Percentiles rank a stretch among this genome's conserved stretches.
Conservation (phyloP, 345 rosid species). For the Litchi chinensis region DNA sequence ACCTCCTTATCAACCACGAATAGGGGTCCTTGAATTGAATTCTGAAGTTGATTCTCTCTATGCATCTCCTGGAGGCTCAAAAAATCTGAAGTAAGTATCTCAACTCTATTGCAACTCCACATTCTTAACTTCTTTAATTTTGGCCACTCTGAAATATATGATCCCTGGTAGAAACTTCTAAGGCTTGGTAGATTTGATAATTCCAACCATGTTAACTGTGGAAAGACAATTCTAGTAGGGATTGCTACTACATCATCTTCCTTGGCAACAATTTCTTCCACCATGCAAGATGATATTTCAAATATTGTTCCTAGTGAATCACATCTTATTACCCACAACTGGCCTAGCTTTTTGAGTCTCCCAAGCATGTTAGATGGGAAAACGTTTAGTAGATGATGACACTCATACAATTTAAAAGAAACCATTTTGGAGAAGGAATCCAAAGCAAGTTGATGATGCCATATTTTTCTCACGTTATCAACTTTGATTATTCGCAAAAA, state of each 20-base stretch:
- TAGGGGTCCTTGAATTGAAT: neutral
- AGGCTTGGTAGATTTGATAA: neutral
- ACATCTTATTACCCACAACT: neutral
- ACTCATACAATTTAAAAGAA: neutral
- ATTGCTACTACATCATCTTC: neutral
- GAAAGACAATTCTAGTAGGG: neutral
- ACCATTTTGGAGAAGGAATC: too few relatives aligned
- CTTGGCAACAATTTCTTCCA: neutral
- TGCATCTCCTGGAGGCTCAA: too few relatives aligned
- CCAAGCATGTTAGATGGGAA: neutral
- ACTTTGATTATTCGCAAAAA: too few relatives aligned
- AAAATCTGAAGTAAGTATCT: too few relatives aligned
- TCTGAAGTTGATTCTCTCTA: neutral
- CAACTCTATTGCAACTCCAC: too few relatives aligned
- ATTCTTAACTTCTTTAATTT: too few relatives aligned
- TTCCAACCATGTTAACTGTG: neutral
- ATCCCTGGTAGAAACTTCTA: neutral
- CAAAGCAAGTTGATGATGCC: too few relatives aligned
- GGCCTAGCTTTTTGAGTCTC: neutral
- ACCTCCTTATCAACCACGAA: neutral
- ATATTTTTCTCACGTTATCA: too few relatives aligned
- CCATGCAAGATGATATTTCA: neutral
- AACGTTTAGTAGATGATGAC: neutral
- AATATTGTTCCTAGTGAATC: conserved; percentile 22
- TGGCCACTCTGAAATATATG: too few relatives aligned